These are phyloP conservation scores for Wickerhamiella spandovensis DNA, from an alignment of 805 yeast species.

Conservation along the genomic window DNA sequence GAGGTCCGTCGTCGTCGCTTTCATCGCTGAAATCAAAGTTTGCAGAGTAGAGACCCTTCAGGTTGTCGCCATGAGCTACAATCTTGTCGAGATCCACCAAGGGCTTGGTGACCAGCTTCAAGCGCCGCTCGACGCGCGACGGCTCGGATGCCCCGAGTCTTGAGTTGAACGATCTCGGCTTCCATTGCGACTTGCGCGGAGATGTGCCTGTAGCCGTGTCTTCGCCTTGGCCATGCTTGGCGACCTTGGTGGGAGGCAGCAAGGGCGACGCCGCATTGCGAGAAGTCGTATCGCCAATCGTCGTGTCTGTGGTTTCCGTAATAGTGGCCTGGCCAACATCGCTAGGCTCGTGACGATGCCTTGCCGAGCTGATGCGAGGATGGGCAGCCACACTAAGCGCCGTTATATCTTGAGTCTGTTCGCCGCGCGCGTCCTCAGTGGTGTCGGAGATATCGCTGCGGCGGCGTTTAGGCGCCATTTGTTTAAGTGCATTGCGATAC, in stretches of 20 bases:
- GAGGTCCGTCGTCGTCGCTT: constrained; percentile 14
- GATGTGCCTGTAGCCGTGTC: not conserved
- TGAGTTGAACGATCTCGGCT: not conserved
- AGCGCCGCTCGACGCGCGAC: constrained; percentile 1
- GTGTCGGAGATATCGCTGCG: not conserved
- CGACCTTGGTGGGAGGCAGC: not conserved
- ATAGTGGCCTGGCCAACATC: not conserved
- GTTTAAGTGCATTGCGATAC: constrained; percentile 8
- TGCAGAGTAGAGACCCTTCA: constrained; percentile 25
- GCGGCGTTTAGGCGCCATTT: not conserved
- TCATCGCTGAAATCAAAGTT: constrained; percentile 22
- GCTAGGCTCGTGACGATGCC: not conserved
- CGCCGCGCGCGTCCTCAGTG: not conserved
- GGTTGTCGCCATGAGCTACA: constrained; percentile 15
- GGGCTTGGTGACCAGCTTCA: constrained; percentile 11
- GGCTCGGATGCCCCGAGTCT: not conserved
- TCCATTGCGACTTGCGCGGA: not conserved
- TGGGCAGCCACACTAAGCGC: not conserved
- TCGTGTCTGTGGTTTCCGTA: not conserved
- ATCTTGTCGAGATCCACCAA: constrained; percentile 9
- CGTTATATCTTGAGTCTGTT: not conserved
- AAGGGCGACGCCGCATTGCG: too few relatives aligned
- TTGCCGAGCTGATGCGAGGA: not conserved
- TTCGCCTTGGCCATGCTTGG: not conserved
- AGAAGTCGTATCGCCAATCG: not conserved